Base-by-base conservation (phyloP, 2,329 filamentous ascomycete species). In the Aspergillus candidus region DNA sequence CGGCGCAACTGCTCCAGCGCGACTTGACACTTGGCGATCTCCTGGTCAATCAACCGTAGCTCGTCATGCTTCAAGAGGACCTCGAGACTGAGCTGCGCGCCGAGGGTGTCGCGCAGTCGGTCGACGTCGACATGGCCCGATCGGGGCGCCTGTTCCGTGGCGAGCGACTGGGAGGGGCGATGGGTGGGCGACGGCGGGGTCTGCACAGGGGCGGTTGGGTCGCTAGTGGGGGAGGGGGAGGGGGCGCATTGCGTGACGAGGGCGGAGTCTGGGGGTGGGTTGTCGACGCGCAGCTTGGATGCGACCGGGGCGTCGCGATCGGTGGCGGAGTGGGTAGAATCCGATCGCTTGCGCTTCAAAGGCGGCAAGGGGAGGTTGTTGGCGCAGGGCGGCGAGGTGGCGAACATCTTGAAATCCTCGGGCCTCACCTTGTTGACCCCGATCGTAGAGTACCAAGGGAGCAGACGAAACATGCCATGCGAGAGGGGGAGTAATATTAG, bases 51-150 rank as follows among this genome's bases (percentile, higher is more conserved):
- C 55, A 95, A 76, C 45, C 90, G 87, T 47, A 97, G 72, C 72
- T 98, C 93, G 59, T 93, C 83, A 68, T 98, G 93, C 74, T 96
- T 97, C 63, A 94, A 72, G 51, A 97, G 72, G 41, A 97, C 90
- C 71, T 96, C 90, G 53, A 93, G 79, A 59, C 89, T 87, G 66
- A 97, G 84, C 68, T 96, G 86, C 50, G 88, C 82, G 61, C 89
- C 84, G 61, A 97, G 85, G 31, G 78, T 77, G 56, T 90, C 83
- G 61, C 80, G 80, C 51, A 84, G 77, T 46, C 71, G 72, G 32
- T 82, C 57, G 15, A 58, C 45, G 41, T 65, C 56, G 32, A 63
- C 55, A 15, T 61, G 60, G 11, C 47, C 49, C 34, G 48, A 47
- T 15, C 50, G 45, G 40, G 49, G 48, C 39, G 53, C 49, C 38